phyloP scores from a whole-genome alignment of 2,329 filamentous ascomycete genomes.

The Neoascochyta sp. region DNA sequence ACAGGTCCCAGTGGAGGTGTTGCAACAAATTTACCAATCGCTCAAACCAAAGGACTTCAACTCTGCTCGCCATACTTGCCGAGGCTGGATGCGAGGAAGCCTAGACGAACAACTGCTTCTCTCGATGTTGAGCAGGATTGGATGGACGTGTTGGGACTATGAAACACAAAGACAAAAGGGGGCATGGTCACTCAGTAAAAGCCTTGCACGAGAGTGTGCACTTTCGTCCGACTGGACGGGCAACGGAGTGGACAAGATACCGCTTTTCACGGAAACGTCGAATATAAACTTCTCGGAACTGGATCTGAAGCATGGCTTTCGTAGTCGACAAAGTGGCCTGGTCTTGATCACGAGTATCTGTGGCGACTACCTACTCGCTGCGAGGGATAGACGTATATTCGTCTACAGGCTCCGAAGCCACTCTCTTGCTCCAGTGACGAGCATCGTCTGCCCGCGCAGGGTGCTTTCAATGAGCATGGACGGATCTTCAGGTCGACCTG shows the following conservation, averaged over 20 bases:
- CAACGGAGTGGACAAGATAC: slow-evolving; percentile 23
- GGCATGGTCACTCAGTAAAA: slow-evolving; percentile 45
- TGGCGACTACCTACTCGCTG: slow-evolving; percentile 56
- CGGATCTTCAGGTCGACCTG: slow-evolving; percentile 53
- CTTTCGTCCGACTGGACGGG: slow-evolving; percentile 42
- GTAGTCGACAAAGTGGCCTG: slow-evolving; percentile 20
- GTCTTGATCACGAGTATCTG: slow-evolving; percentile 56
- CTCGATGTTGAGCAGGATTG: slow-evolving; percentile 54
- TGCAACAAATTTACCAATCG: slow-evolving; percentile 47
- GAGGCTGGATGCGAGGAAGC: slow-evolving; percentile 57
- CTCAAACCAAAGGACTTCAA: slow-evolving; percentile 54
- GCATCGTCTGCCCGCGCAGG: slow-evolving; percentile 54
- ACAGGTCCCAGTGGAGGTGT: no score
- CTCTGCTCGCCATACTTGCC: slow-evolving; percentile 57
- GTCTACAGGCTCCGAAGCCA: slow-evolving; percentile 50
- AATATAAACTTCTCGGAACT: slow-evolving; percentile 38
- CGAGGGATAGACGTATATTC: slow-evolving; percentile 53
- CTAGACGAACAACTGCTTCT: slow-evolving; percentile 51
- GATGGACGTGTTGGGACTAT: slow-evolving; percentile 40
- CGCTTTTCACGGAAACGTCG: slow-evolving; percentile 14
- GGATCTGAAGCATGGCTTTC: slow-evolving; percentile 23
- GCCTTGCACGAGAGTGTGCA: slow-evolving; percentile 50
- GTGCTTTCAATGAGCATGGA: slow-evolving; percentile 62
- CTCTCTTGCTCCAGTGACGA: slow-evolving; percentile 48
- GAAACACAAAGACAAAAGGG: slow-evolving; percentile 26